Evolutionary conservation across 2,329 filamentous ascomycete genomes (phyloP).

Genomic region (Epichloe elymi): DNA sequence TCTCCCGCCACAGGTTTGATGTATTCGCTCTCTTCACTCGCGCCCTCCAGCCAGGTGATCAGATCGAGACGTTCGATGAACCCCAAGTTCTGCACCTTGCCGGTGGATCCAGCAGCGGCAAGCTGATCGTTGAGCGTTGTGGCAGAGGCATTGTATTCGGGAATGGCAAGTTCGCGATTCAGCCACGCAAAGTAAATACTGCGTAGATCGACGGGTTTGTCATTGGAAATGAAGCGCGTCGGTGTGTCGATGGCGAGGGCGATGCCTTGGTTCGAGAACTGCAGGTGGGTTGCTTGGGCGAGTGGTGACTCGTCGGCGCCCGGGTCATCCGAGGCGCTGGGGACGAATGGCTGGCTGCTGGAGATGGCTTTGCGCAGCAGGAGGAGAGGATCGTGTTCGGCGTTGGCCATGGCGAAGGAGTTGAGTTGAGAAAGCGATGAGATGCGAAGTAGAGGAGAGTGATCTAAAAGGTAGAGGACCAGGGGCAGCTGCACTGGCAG

Average conservation of each 20-base stretch:
- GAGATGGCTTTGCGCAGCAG: constrained; percentile 76
- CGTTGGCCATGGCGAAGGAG: constrained; percentile 41
- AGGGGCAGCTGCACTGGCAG: too few species aligned
- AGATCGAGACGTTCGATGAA: constrained; percentile 88
- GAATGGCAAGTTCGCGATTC: constrained; percentile 80
- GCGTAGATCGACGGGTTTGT: constrained; percentile 67
- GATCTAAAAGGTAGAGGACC: too few species aligned
- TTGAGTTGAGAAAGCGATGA: constrained; percentile 12
- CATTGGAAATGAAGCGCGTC: constrained; percentile 78
- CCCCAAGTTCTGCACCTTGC: constrained; percentile 71
- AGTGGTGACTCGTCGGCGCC: constrained; percentile 50
- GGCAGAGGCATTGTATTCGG: constrained; percentile 80
- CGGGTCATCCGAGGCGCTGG: constrained; percentile 57
- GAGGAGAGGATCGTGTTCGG: constrained; percentile 63
- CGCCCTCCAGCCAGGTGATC: constrained; percentile 85
- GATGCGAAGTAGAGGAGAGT: background rate
- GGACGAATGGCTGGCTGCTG: constrained; percentile 53
- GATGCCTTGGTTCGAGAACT: constrained; percentile 52
- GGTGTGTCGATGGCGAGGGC: constrained; percentile 56
- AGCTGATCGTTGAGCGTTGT: constrained; percentile 71
- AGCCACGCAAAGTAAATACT: constrained; percentile 95
- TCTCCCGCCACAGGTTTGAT: constrained; percentile 73
- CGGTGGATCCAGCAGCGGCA: constrained; percentile 42
- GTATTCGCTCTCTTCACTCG: constrained; percentile 81
- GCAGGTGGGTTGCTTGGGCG: constrained; percentile 64